phyloP scores from a whole-genome alignment of 1,284 basidiomycete species.

The Pascua sp. region DNA sequence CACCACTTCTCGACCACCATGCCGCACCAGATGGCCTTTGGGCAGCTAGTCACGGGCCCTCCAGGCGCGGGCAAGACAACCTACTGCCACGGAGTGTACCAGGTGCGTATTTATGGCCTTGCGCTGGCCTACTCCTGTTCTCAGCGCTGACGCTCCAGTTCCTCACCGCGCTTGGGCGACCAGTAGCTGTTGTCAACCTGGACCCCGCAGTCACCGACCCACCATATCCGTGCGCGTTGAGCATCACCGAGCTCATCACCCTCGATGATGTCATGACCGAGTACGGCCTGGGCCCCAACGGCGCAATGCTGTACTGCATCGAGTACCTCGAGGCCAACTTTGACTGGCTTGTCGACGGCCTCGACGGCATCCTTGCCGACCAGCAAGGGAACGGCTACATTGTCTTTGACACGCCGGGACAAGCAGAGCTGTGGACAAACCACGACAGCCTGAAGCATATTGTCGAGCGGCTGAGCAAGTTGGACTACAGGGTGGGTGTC shows the following conservation, averaged over 20 bases:
- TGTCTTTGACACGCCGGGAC: constrained; percentile 93
- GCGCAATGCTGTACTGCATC: constrained; percentile 94
- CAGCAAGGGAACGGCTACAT: constrained; percentile 61
- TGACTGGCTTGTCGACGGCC: constrained; percentile 80
- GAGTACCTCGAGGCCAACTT: constrained; percentile 94
- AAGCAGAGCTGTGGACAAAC: constrained; percentile 96
- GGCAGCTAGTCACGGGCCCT: constrained; percentile 73
- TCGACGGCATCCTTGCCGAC: constrained; percentile 57
- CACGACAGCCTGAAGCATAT: constrained; percentile 83
- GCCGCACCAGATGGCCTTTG: constrained; percentile 37
- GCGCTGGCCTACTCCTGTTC: neutral
- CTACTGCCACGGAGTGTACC: constrained; percentile 88
- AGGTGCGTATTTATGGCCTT: constrained; percentile 46
- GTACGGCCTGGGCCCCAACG: constrained; percentile 87
- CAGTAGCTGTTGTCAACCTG: constrained; percentile 86
- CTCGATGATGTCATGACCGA: constrained; percentile 84
- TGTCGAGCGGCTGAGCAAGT: constrained; percentile 66
- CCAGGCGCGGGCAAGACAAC: constrained; percentile 93
- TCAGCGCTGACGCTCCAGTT: constrained; percentile 53
- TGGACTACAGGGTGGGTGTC: constrained; percentile 74
- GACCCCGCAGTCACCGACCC: constrained; percentile 89
- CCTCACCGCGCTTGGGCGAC: constrained; percentile 77
- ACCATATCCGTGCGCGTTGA: constrained; percentile 85
- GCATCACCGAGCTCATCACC: constrained; percentile 81
- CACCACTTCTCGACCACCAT: constrained; percentile 15